Evolutionary conservation across 768 basidiomycete species (phyloP), one percentile per base, ranked within the genome.

Genomic region (Auricularia cornea): DNA sequence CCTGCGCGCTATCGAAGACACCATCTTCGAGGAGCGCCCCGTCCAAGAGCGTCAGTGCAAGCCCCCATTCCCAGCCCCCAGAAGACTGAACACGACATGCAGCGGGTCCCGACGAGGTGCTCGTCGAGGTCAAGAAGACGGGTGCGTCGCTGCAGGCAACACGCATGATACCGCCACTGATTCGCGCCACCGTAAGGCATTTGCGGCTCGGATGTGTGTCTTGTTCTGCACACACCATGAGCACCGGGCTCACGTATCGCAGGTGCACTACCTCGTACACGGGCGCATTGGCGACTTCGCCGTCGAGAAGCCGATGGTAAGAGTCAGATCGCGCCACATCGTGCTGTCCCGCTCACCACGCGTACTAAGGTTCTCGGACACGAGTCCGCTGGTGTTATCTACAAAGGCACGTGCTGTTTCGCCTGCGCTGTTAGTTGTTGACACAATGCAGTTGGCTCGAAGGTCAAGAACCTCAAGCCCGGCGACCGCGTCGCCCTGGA

Each of bases 401-500:
- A 76, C 62, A 88, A 87, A 78, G 83, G 89, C 87, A 65, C 60
- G 68, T 44, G 14, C 41, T 40, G 33, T 20, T 14, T 26, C 33
- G 6, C 23, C 26, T 18, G 14, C 3, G 18, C 26, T 32, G 20
- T 3, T 30, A 28, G 41, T 30, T 35, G 29, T 20, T 33, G 60
- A 28, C 48, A 59, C 14, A 60, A 57, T 23, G 3, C 69, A 90
- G 92, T 92, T 63, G 94, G 94, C 12, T 73, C 83, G 30, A 82
- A 83, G 41, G 91, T 95, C 61, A 90, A 84, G 70, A 77, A 86
- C 70, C 76, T 95, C 65, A 88, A 89, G 72, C 77, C 82, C 16
- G 94, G 95, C 6, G 92, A 94, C 69, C 84, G 89, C 59, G 94
- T 98, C 59, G 92, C 94, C 29, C 81, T 98, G 72, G 96, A 98